These are phyloP conservation scores for Phascolomyces articulosus DNA, from an alignment of 371 early-diverging fungal species.

Conservation along the genomic window DNA sequence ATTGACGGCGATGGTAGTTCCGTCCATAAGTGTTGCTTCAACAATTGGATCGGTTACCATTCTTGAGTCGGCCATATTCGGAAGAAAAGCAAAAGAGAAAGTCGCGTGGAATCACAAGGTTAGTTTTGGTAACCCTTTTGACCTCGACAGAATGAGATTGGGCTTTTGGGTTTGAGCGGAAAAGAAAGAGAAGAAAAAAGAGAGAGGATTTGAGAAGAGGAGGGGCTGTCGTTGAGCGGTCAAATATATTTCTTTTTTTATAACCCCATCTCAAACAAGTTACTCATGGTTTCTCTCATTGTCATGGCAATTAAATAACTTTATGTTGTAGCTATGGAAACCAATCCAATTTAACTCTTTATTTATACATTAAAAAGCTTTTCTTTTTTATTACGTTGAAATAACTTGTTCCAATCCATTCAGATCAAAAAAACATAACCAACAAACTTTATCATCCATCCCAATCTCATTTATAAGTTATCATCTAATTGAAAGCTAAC, in stretches of 20 bases:
- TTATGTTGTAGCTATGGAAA: no score
- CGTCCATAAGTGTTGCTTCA: conserved; percentile 21
- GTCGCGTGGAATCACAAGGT: conserved; percentile 1
- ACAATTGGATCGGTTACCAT: conserved; percentile 11
- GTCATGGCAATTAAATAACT: neutral
- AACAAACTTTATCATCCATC: neutral
- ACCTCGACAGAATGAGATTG: neutral
- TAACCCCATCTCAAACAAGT: neutral
- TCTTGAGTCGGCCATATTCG: conserved; percentile 15
- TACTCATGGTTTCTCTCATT: neutral
- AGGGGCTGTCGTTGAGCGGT: neutral
- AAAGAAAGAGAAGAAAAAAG: conserved; percentile 8
- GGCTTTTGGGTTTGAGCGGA: conserved; percentile 1
- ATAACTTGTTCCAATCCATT: no score
- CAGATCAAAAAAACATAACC: neutral
- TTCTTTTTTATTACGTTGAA: no score
- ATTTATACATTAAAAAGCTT: no score
- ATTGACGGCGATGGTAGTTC: conserved; percentile 19
- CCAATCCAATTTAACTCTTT: no score
- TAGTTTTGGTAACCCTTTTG: neutral
- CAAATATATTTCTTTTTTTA: neutral
- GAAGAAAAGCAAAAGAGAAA: neutral
- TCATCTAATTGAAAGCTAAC: no score
- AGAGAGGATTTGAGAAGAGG: neutral
- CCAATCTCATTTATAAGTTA: neutral